Evolutionary conservation across 257 asterid genomes (phyloP), one percentile per base, ranked within the genome.

Genomic region (Sherardia arvensis): DNA sequence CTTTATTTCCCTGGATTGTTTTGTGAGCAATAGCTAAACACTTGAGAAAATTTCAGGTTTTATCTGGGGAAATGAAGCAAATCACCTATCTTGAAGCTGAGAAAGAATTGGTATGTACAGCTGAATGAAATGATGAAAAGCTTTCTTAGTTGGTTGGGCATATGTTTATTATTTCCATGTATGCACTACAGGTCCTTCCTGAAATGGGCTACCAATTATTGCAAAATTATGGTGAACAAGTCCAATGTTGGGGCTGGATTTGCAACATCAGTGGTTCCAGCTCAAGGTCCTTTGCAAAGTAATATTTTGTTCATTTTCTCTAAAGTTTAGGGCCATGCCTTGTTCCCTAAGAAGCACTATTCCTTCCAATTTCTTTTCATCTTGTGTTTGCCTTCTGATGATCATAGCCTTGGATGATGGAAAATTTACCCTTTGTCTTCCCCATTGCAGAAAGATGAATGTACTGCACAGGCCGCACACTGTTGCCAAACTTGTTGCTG

Each of bases 181-280:
- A 66, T 48, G 25, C 57, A 53, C 68, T 5, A 21, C 75, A 92
- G 99, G 87, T 82, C 65, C 77, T 92, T 71, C 99, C 96, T 64
- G 99, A 92, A 81, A 78, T 84, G 72, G 97, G 96, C 51, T 77
- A 82, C 74, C 99, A 89, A 77, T 84, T 92, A 64, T 79, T 92
- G 75, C 89, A 87, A 65, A 85, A 84, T 79, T 92, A 87, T 73
- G 84, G 86, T 56, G 84, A 81, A 61, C 90, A 86, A 74, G 80
- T 84, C 60, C 87, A 81, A 67, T 64, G 70, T 64, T 92, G 99
- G 98, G 99, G 99, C 74, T 92, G 99, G 99, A 82, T 85, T 75
- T 89, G 97, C 83, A 80, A 79, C 66, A 77, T 85, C 73, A 81
- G 79, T 81, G 79, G 79, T 74, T 84, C 70, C 77, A 80, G 78